Evolutionary conservation across 495 filamentous ascomycete species (phyloP), one percentile per base, ranked within the genome.

Genomic region (Penicillium turbatum): DNA sequence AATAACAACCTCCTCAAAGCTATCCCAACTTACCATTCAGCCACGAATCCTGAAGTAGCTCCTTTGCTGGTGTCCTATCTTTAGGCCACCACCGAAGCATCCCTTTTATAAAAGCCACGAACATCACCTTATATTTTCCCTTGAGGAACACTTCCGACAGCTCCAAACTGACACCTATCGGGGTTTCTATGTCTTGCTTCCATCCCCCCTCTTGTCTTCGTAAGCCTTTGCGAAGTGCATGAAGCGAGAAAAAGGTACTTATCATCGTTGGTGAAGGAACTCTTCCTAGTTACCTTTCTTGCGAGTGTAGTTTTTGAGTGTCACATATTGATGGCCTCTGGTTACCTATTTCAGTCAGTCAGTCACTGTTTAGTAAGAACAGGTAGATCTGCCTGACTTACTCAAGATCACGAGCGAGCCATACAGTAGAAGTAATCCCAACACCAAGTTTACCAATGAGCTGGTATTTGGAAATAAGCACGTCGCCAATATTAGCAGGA

Each of bases 371-470:
- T n/a, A n/a, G n/a, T n/a, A 1, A 36, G 9, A 11, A 32, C 12
- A 11, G 12, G 31, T 32, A 32, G 5, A 6, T 32, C n/a, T n/a
- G 49, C 6, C 66, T 17, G n/a, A 67, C 72, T 56, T 66, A 73
- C 73, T 67, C 62, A 44, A 82, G 66, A 70, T 82, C 79, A 27
- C 71, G 70, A 47, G 71, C 73, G 26, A 84, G 71, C 77, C 79
- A 83, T 26, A 76, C 79, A 3, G 80, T 83, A 3, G 79, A 83
- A 36, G 60, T 70, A 8, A 65, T 54, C 29, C 81, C 80, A 56
- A 72, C 82, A 5, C 82, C 80, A 21, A 83, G 72, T 60, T 85
- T 85, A n/a, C 73, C 72, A 11, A 83, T 46, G 31, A 82, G 62
- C 57, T 82, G 76, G 55, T 83, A 85, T 42, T 65, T 72, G 43